Percentiles rank a stretch among this genome's conserved stretches.
Evolutionary conservation across 768 basidiomycete genomes (phyloP).

Genomic region (Pholiota molesta): DNA sequence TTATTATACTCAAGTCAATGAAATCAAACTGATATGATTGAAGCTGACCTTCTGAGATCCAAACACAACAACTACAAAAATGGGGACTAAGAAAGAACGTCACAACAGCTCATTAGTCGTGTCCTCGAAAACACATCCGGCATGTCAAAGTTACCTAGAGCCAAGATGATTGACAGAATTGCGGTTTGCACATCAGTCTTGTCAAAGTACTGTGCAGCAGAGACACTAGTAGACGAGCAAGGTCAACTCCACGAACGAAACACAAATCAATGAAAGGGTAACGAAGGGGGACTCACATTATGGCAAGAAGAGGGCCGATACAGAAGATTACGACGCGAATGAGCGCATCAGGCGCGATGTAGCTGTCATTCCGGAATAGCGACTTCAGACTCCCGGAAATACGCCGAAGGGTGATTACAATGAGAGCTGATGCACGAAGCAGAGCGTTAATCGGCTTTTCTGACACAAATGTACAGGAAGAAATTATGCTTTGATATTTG

Average conservation of each 20-base stretch:
- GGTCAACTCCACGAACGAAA: background rate
- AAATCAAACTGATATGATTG: background rate
- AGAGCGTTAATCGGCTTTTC: background rate
- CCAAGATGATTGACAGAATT: constrained; percentile 32
- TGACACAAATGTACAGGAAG: background rate
- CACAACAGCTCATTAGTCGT: background rate
- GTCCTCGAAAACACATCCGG: background rate
- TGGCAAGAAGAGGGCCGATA: background rate
- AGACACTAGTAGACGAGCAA: background rate
- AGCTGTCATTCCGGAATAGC: background rate
- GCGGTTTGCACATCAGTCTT: constrained; percentile 6
- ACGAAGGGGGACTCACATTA: background rate
- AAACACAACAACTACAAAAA: background rate
- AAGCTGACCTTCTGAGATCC: constrained; percentile 2
- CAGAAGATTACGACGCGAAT: background rate
- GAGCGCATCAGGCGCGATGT: background rate
- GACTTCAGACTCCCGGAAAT: constrained; percentile 3
- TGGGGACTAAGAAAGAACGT: background rate
- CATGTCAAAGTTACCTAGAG: constrained; percentile 1
- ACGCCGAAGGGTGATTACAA: background rate
- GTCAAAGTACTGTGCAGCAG: background rate
- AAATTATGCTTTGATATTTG: background rate
- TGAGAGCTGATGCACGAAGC: background rate
- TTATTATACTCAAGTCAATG: background rate
- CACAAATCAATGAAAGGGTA: background rate